Evolutionary conservation across 805 yeast species (phyloP), one percentile per base, ranked within the genome.

Genomic region (Candida arabinofermentans): DNA sequence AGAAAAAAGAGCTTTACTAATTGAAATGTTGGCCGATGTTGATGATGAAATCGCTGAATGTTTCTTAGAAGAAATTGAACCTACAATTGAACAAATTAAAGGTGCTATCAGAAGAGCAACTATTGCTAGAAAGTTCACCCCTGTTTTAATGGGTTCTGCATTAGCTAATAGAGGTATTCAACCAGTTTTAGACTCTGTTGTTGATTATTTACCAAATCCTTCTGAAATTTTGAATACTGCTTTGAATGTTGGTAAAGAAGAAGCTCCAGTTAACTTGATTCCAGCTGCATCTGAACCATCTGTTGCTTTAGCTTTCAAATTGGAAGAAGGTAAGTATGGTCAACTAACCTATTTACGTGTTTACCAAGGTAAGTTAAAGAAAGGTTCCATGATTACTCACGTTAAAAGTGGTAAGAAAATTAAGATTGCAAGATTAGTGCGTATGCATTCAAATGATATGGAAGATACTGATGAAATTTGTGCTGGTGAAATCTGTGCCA

Each of bases 111-210:
- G 99, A 66, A 81, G 96, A 58, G 77, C 97, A 38, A 93, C 99
- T 16, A 91, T 91, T 66, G 95, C 90, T 24, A 81, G 97, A 70
- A 86, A 78, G 62, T 93, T 93, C 72, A 88, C 98, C 12, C 99
- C 99, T n/a, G 98, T 93, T n/a, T 72, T 91, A 51, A 93, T 93
- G 97, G 99, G 99, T 18, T 88, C 97, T 37, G 99, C 99, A 16
- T 74, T 93, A 50, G 99, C 98, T 44, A 93, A 93, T 70, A 86
- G 83, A 51, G 96, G 97, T 66, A 76, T 93, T 50, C 99, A 93
- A 71, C 90, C 90, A 18, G 96, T 91, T 27, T 73, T 93, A 54
- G 97, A 93, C 64, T 93, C 97, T 31, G 96, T 93, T 46, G 91
- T 91, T 51, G 97, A 91, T 63, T 93, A 81, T 67, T 75, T 93